These are phyloP conservation scores for Apiospora kogelbergensis DNA, from an alignment of 2,329 filamentous ascomycete species.

Conservation along the genomic window DNA sequence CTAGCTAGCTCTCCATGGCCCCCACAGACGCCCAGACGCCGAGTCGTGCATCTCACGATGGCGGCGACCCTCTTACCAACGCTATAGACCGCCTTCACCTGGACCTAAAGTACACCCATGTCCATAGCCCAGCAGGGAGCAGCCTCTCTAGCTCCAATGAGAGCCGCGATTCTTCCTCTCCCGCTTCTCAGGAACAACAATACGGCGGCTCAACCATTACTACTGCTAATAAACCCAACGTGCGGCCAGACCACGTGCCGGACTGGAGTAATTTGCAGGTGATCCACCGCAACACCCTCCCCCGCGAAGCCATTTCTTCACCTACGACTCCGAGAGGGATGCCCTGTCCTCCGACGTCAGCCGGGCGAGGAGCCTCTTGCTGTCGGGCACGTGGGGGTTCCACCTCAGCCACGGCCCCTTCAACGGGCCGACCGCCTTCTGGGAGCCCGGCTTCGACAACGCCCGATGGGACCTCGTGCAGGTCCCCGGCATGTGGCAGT, in stretches of 20 bases:
- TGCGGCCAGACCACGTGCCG: slow-evolving; percentile 37
- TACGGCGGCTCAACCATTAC: not conserved
- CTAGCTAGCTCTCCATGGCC: not conserved
- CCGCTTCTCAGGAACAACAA: not conserved
- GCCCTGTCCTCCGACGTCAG: slow-evolving; percentile 43
- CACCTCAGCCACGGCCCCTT: slow-evolving; percentile 46
- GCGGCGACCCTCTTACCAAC: not conserved
- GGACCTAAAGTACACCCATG: not conserved
- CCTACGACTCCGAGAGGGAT: slow-evolving; percentile 48
- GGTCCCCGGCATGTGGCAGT: slow-evolving; percentile 68
- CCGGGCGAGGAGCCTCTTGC: slow-evolving; percentile 39
- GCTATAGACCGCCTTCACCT: slow-evolving; percentile 3
- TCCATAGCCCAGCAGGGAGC: not conserved
- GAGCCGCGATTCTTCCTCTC: not conserved
- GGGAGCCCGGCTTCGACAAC: slow-evolving; percentile 35
- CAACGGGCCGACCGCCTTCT: slow-evolving; percentile 43
- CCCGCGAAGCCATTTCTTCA: slow-evolving; percentile 57
- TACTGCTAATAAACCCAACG: not conserved
- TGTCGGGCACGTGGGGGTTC: slow-evolving; percentile 58
- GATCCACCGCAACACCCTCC: slow-evolving; percentile 59
- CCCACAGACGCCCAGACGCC: not conserved
- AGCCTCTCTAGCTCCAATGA: not conserved
- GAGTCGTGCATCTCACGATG: not conserved
- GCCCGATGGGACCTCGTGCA: slow-evolving; percentile 45
- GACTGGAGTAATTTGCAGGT: slow-evolving; percentile 63